These are phyloP conservation scores for Fusarium heterosporum DNA, from an alignment of 2,329 filamentous ascomycete genomes.

Conservation along the genomic window DNA sequence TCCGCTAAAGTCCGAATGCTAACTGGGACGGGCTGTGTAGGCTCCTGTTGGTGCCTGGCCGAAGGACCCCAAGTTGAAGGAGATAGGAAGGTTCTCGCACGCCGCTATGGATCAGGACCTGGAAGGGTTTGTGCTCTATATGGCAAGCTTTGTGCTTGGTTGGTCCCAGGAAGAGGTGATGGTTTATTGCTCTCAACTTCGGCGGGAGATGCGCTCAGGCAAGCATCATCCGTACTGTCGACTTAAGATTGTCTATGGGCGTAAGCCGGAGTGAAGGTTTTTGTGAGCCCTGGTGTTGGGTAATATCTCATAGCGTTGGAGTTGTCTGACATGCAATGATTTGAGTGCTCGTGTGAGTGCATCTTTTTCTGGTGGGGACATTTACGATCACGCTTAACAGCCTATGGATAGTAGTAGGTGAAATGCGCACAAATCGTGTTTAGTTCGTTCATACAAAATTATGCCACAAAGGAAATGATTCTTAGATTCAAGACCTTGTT, in stretches of 20 bases:
- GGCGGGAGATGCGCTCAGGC: constrained; percentile 4
- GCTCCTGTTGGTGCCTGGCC: constrained; percentile 11
- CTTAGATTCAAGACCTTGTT: no score
- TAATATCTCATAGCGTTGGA: no score
- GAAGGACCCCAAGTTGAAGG: constrained; percentile 9
- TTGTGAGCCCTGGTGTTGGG: no score
- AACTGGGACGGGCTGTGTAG: not conserved
- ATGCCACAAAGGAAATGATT: no score
- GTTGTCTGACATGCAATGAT: no score
- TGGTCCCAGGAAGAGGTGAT: constrained; percentile 24
- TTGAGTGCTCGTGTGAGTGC: no score
- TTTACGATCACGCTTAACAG: no score
- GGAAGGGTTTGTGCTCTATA: constrained; percentile 17
- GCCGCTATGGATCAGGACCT: constrained; percentile 17
- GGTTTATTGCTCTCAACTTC: constrained; percentile 28
- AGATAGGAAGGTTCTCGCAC: constrained; percentile 10
- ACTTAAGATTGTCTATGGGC: constrained; percentile 15
- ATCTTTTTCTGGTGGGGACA: no score
- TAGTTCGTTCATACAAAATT: no score
- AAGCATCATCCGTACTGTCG: constrained; percentile 26
- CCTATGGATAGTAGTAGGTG: no score
- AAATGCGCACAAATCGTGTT: no score
- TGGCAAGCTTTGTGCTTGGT: constrained; percentile 22
- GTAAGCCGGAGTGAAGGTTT: constrained; percentile 5
- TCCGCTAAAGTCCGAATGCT: not conserved